Percentiles rank a stretch among this genome's conserved stretches.
Evolutionary conservation across 495 filamentous ascomycete genomes (phyloP).

Genomic region (Podospora sp.): DNA sequence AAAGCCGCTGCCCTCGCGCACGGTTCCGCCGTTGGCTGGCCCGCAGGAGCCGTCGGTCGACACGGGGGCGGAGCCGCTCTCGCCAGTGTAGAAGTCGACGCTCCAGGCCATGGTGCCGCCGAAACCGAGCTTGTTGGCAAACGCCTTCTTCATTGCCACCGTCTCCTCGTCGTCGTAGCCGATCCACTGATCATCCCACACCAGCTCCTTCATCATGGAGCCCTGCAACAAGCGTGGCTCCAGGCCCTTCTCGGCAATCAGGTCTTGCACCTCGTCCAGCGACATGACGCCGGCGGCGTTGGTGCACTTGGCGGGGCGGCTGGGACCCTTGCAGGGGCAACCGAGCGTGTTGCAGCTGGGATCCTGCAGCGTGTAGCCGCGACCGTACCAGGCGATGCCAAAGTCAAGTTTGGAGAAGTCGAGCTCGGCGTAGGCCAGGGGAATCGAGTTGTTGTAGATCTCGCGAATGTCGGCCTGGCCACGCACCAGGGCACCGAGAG

Average conservation of each 20-base stretch:
- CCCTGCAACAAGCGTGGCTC: not conserved
- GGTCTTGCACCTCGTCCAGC: slow-evolving; percentile 30
- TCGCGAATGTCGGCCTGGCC: slow-evolving; percentile 46
- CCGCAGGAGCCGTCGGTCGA: too few species aligned
- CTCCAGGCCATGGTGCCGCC: slow-evolving; percentile 44
- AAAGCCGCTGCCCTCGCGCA: too few species aligned
- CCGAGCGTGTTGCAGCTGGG: slow-evolving; percentile 38
- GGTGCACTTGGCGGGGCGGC: slow-evolving; percentile 38
- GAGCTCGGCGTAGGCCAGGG: slow-evolving; percentile 42
- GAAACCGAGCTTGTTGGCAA: slow-evolving; percentile 33
- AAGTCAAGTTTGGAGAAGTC: slow-evolving; percentile 40
- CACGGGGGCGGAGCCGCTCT: too few species aligned
- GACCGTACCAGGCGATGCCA: slow-evolving; percentile 48
- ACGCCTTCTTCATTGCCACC: slow-evolving; percentile 27
- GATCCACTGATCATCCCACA: slow-evolving; percentile 39
- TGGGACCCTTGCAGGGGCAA: slow-evolving; percentile 33
- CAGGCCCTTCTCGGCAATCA: slow-evolving; percentile 18
- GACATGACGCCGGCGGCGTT: slow-evolving; percentile 34
- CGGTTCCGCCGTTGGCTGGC: too few species aligned
- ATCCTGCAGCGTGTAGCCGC: slow-evolving; percentile 44
- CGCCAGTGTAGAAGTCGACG: slow-evolving; percentile 43
- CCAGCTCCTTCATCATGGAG: slow-evolving; percentile 37
- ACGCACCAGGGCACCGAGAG: slow-evolving; percentile 35
- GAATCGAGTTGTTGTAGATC: slow-evolving; percentile 36
- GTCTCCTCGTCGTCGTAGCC: slow-evolving; percentile 41